Evolutionary conservation across 1,284 basidiomycete species (phyloP), one percentile per base, ranked within the genome.

Genomic region (Ganoderma meredithae): DNA sequence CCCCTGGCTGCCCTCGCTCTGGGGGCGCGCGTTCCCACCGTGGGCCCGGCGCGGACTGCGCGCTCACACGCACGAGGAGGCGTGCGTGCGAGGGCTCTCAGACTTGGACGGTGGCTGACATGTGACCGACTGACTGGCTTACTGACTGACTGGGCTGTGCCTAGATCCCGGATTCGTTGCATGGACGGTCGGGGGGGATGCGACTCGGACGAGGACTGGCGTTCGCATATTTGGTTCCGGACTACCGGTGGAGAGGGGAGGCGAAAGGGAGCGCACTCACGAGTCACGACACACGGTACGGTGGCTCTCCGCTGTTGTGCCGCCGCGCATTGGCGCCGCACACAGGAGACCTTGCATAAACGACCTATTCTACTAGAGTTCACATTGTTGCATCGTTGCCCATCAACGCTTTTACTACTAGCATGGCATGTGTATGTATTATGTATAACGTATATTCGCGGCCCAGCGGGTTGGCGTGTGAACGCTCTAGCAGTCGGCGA

Each of bases 391-490:
- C 68, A 68, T 68, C 31, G 39, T 41, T 36, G 49, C 68, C 65
- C 59, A 53, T 60, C 68, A 66, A 68, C 64, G 52, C 56, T 33
- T 64, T 64, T 66, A 72, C 69, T 68, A 47, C n/a, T 44, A 33
- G 69, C 68, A 71, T 66, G 60, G 59, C 67, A 65, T 71, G 66
- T 69, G 70, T 66, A 69, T 70, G 64, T 71, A 71, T 61, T 66
- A 69, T 70, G 64, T 71, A 71, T 61, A 65, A 60, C 62, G 47
- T 70, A 68, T 65, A 64, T 56, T 58, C 47, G 8, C 44, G 31
- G 44, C 36, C 19, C 36, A 36, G 25, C 61, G 58, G 60, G 44
- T 25, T 59, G 56, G 63, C 41, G 43, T 27, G 66, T 36, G 66
- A 39, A 63, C 63, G 55, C 33, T 55, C 59, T 63, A 61, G 61